Base-by-base conservation (phyloP, 2,329 filamentous ascomycete species). In the Fusarium bactridioides region DNA sequence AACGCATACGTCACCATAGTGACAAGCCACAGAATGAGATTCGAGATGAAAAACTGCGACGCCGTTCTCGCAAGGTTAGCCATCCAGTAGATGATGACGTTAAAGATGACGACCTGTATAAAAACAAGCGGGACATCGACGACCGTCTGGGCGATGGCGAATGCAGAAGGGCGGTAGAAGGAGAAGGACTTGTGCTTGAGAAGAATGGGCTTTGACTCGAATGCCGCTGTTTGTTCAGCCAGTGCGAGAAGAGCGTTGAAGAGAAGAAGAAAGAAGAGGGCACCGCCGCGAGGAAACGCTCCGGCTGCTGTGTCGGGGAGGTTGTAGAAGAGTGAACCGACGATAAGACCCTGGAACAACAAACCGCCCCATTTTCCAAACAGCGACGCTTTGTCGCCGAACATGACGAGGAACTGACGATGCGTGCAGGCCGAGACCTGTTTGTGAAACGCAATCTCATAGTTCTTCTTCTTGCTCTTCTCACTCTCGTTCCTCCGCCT, bases 361-460 rank as follows among this genome's bases (percentile, higher is more conserved):
- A 95, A 91, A 74, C 94, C 94, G 78, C 94, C 92, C 77, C 92
- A 88, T 78, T 96, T 96, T 27, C 93, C 95, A 77, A 91, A 91
- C 1, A 96, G 84, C 0, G 93, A 93, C 0, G 90, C 90, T 61
- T 86, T 90, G 80, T 97, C 93, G 44, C 94, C 93, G 78, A 89
- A 88, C 33, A 94, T 88, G 35, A 97, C 87, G 89, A 93, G 94
- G 76, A 94, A 92, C 79, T 97, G 93, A 23, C 94, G 89, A 65
- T 90, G 86, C 0, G 92, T 93, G 82, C 92, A 85, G 10, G 90
- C 90, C 23, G 88, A 77, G 9, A 96, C 91, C 80, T 97, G 94
- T 27, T 90, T 87, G 47, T 87, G 82, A 77, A 95, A 93, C 7
- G 91, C 91, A 38, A 96, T 89, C 0, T 93, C 95, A 79, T 94